Conservation (phyloP, 2,329 filamentous ascomycete species). For the Periconia macrospinosa region DNA sequence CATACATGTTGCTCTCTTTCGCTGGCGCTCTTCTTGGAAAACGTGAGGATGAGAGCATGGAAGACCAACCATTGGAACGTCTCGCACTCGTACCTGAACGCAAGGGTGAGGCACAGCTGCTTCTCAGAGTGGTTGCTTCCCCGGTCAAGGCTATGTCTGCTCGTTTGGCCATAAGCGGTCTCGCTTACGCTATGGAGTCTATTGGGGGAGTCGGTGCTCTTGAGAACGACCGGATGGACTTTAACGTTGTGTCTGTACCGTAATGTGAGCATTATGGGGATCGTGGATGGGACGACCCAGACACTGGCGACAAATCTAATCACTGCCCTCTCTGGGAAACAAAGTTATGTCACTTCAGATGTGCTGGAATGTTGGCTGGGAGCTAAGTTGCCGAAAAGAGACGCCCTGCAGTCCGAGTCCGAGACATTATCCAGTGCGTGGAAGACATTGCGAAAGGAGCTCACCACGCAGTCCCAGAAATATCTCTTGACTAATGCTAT, state of each 20-base stretch:
- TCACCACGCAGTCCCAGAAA: background rate
- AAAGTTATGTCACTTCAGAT: too few species aligned
- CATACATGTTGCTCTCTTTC: slow-evolving; percentile 60
- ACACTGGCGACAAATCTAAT: too few species aligned
- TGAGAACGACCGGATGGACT: slow-evolving; percentile 49
- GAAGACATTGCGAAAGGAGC: background rate
- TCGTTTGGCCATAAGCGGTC: slow-evolving; percentile 49
- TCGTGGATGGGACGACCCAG: too few species aligned
- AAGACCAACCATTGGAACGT: slow-evolving; percentile 23
- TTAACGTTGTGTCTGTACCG: too few species aligned
- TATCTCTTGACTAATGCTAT: background rate
- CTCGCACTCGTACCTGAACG: slow-evolving; percentile 17
- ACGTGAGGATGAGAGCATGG: slow-evolving; percentile 49
- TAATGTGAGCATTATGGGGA: too few species aligned
- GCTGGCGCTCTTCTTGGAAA: slow-evolving; percentile 58
- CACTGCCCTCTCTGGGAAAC: too few species aligned
- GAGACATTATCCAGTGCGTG: background rate
- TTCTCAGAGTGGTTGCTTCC: slow-evolving; percentile 26
- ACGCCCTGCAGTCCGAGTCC: background rate
- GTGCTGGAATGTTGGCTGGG: too few species aligned
- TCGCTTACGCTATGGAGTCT: slow-evolving; percentile 61
- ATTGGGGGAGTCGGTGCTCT: slow-evolving; percentile 69
- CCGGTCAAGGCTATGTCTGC: slow-evolving; percentile 28
- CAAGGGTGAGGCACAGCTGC: slow-evolving; percentile 14
- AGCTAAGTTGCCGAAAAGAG: background rate